Evolutionary conservation across 2,329 filamentous ascomycete genomes (phyloP).

Genomic region (Fusarium sp.): DNA sequence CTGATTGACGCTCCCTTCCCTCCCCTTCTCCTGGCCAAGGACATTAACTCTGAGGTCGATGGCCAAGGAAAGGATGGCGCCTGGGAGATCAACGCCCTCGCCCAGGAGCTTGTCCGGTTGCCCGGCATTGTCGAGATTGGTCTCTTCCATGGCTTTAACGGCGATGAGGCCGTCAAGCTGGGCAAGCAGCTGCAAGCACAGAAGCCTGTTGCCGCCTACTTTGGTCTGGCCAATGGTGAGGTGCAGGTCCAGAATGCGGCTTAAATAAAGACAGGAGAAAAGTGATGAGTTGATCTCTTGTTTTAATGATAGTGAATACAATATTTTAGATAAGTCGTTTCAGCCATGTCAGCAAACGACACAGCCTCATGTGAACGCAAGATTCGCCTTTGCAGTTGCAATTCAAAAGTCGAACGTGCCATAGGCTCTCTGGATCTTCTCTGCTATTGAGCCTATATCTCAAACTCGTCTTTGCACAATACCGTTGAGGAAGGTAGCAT

Average conservation of each 20-base stretch:
- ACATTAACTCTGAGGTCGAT: slow-evolving; percentile 63
- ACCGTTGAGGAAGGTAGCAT: not conserved
- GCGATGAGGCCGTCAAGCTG: slow-evolving; percentile 68
- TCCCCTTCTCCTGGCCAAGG: slow-evolving; percentile 73
- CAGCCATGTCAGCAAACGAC: not conserved
- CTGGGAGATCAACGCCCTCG: slow-evolving; percentile 85
- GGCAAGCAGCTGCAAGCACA: slow-evolving; percentile 77
- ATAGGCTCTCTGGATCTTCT: not conserved
- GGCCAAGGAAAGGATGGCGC: slow-evolving; percentile 64
- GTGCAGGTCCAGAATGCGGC: slow-evolving; percentile 54
- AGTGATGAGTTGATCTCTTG: not conserved
- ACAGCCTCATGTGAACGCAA: not conserved
- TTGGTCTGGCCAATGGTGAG: slow-evolving; percentile 85
- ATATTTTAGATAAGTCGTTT: not conserved
- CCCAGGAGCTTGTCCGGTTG: slow-evolving; percentile 80
- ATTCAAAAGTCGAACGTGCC: not conserved
- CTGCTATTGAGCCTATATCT: not conserved
- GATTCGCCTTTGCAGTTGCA: not conserved
- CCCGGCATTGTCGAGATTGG: slow-evolving; percentile 93
- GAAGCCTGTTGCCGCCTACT: slow-evolving; percentile 94
- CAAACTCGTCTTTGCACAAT: not conserved
- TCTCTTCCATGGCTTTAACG: slow-evolving; percentile 87
- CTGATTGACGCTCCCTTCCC: slow-evolving; percentile 94
- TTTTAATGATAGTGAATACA: not conserved
- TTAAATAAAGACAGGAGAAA: slow-evolving; percentile 9